Percentiles rank a stretch among this genome's conserved stretches.
These are phyloP conservation scores for Lactarius trivialis DNA, from an alignment of 768 basidiomycete species.

Conservation along the genomic window DNA sequence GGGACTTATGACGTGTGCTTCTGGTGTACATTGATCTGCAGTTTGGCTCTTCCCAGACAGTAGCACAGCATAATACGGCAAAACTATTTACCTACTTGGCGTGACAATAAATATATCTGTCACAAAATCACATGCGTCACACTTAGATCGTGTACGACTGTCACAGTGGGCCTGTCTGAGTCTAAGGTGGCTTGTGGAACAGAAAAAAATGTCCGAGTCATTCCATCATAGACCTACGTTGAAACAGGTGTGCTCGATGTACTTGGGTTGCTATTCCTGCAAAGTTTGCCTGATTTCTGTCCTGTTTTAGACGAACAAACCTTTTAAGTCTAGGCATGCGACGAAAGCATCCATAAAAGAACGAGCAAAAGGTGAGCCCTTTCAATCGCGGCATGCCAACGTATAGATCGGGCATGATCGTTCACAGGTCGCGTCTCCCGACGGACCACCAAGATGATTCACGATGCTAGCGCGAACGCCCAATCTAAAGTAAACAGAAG, in stretches of 20 bases:
- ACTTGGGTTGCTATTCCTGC: constrained; percentile 19
- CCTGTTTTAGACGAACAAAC: constrained; percentile 68
- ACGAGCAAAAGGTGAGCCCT: constrained; percentile 63
- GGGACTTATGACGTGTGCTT: constrained; percentile 2
- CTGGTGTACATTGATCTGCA: background rate
- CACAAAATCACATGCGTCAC: constrained; percentile 12
- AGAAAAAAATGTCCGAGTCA: constrained; percentile 32
- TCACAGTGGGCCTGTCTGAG: background rate
- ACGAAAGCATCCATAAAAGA: constrained; percentile 81
- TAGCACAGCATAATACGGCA: background rate
- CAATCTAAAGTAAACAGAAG: constrained; percentile 74
- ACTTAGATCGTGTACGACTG: background rate
- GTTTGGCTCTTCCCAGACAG: background rate
- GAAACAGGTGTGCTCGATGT: constrained; percentile 63
- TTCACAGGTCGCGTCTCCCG: constrained; percentile 51
- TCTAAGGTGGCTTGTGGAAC: background rate
- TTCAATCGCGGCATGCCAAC: background rate
- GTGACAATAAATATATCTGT: background rate
- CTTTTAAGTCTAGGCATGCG: constrained; percentile 87
- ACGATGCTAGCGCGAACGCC: constrained; percentile 44
- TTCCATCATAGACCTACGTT: constrained; percentile 75
- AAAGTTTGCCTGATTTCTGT: constrained; percentile 2
- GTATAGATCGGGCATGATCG: background rate
- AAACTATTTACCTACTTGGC: background rate
- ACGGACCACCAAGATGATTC: constrained; percentile 46